Conservation (phyloP, 352 stramenopile genomes). For the Pythium inflatum region DNA sequence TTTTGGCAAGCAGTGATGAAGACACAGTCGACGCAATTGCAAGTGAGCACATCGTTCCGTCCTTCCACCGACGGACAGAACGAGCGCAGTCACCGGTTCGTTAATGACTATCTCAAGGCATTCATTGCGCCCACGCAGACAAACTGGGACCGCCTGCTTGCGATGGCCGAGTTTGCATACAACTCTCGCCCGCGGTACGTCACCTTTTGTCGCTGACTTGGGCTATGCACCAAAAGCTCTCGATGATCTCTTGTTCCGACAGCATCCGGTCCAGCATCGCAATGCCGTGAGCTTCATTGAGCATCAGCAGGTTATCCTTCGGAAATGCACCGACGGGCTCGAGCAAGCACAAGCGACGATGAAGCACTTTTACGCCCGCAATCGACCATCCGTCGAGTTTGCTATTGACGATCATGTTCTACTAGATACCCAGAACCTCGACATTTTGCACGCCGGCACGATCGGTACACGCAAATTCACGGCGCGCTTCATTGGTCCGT, state of each 20-base stretch:
- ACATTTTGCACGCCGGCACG: constrained; percentile 13
- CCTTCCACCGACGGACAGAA: constrained; percentile 21
- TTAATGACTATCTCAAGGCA: constrained; percentile 2
- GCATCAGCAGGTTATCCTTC: no score
- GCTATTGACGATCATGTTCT: constrained; percentile 22
- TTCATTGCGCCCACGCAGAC: constrained; percentile 2
- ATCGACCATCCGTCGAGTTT: constrained; percentile 15
- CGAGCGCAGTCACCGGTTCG: constrained; percentile 15
- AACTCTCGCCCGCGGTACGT: constrained; percentile 3
- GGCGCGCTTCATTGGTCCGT: not conserved
- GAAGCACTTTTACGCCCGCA: constrained; percentile 16
- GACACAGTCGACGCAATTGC: not conserved
- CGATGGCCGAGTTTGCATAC: constrained; percentile 28
- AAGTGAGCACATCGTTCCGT: constrained; percentile 8
- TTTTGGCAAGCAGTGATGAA: constrained; percentile 17
- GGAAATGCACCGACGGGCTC: constrained; percentile 4
- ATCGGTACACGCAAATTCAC: constrained; percentile 22
- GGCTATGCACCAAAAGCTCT: no score
- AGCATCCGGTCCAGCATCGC: constrained; percentile 3
- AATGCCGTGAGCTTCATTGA: no score
- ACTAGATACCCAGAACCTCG: constrained; percentile 28
- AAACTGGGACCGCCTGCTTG: constrained; percentile 22
- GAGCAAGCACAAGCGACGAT: not conserved
- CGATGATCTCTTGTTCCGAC: constrained; percentile 10
- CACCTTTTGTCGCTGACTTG: no score